Percentiles rank a stretch among this genome's conserved stretches.
These are phyloP conservation scores for Canna indica DNA, from an alignment of 176 grass and related monocot genomes.

Conservation along the genomic window DNA sequence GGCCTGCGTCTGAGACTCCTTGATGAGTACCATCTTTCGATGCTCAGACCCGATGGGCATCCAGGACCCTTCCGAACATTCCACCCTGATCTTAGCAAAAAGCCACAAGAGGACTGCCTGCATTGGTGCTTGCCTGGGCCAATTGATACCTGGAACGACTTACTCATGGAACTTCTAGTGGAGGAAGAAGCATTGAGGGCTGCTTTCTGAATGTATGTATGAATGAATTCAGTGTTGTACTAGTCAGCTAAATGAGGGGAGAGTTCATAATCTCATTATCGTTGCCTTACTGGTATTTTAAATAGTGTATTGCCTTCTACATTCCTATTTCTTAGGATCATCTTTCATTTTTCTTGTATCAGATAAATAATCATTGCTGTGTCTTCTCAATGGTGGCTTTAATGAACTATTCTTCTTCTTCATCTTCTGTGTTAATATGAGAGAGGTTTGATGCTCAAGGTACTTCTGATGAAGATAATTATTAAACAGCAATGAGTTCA, in stretches of 20 bases:
- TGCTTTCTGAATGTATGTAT: neutral
- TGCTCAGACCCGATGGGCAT: constrained; percentile 72
- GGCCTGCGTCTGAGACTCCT: constrained; percentile 39
- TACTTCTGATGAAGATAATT: too few relatives aligned
- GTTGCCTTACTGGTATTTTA: neutral
- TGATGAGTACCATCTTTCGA: constrained; percentile 56
- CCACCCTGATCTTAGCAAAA: constrained; percentile 31
- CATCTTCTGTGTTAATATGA: too few relatives aligned
- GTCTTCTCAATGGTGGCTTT: neutral
- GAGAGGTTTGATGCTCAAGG: too few relatives aligned
- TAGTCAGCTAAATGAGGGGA: neutral
- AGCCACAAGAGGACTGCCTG: constrained; percentile 66
- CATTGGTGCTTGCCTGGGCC: constrained; percentile 91
- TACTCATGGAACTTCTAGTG: constrained; percentile 56
- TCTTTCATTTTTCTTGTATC: neutral
- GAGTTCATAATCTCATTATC: neutral
- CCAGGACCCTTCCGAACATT: constrained; percentile 56
- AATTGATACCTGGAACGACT: constrained; percentile 74
- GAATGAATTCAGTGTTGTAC: neutral
- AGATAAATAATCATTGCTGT: neutral
- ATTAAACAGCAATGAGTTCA: too few relatives aligned
- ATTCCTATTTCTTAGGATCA: neutral
- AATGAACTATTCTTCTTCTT: neutral
- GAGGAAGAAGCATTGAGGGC: neutral
- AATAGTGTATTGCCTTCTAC: too few relatives aligned